Evolutionary conservation across 1,284 basidiomycete genomes (phyloP).

Genomic region (Ceratobasidium theobromae): DNA sequence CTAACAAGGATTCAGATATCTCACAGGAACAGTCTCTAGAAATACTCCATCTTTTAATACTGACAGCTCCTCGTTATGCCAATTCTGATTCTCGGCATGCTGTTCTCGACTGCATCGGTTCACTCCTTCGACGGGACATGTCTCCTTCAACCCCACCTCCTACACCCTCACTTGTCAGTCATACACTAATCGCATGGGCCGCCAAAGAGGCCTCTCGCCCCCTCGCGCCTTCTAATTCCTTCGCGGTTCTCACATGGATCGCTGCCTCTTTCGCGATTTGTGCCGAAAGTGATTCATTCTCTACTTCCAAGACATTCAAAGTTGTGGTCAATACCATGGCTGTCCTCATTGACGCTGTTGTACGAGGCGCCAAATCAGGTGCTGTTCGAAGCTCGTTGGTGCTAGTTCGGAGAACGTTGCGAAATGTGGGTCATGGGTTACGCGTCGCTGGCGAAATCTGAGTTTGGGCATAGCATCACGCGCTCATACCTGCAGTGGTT

Average conservation of each 20-base stretch:
- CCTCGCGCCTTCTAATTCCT: constrained; percentile 14
- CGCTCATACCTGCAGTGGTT: constrained; percentile 52
- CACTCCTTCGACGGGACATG: constrained; percentile 15
- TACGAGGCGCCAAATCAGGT: constrained; percentile 7
- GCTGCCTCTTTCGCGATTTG: constrained; percentile 12
- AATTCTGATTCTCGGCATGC: constrained; percentile 70
- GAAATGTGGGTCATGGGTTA: constrained; percentile 20
- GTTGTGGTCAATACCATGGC: constrained; percentile 15
- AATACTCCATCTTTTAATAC: constrained; percentile 68
- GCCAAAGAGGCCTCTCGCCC: constrained; percentile 18
- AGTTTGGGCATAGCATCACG: constrained; percentile 7
- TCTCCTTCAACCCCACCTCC: constrained; percentile 7
- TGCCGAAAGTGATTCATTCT: constrained; percentile 13
- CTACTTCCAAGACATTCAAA: constrained; percentile 18
- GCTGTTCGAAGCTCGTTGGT: constrained; percentile 21
- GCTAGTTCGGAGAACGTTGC: constrained; percentile 7
- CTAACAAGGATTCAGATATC: constrained; percentile 53
- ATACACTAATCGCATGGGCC: constrained; percentile 24
- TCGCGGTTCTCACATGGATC: constrained; percentile 20
- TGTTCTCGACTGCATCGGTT: constrained; percentile 51
- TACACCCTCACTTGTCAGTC: constrained; percentile 13
- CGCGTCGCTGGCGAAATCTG: background rate
- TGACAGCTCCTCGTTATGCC: constrained; percentile 75
- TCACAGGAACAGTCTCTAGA: constrained; percentile 65
- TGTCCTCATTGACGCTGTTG: constrained; percentile 4